Evolutionary conservation across 2,329 filamentous ascomycete genomes (phyloP).

Genomic region (Hypomyces rosellus): DNA sequence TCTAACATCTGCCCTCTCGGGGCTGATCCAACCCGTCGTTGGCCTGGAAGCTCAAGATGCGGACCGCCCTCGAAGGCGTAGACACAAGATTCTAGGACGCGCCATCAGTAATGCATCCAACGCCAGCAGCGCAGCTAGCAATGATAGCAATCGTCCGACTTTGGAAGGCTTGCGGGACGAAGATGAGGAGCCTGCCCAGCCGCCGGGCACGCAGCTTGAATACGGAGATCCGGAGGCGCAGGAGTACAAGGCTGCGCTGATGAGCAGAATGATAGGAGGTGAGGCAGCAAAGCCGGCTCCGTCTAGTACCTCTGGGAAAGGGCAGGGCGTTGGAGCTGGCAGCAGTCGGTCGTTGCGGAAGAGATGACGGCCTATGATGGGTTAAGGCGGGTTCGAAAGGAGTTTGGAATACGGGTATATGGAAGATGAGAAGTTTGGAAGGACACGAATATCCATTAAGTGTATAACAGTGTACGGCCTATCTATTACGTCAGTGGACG

Average conservation of each 20-base stretch:
- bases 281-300: conserved; percentile 11
- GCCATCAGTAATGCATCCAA: conserved; percentile 53
- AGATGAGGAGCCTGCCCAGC: conserved; percentile 24
- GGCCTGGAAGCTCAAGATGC: neutral
- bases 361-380: conserved; percentile 8
- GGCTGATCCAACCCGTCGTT: conserved; percentile 31
- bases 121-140: conserved; percentile 39
- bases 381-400: too few species aligned
- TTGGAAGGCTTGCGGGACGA: conserved; percentile 10
- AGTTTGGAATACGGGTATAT: too few species aligned
- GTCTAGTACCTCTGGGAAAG: conserved; percentile 1
- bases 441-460: too few species aligned
- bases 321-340: neutral
- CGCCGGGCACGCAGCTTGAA: conserved; percentile 46
- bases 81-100: conserved; percentile 50
- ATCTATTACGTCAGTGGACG: too few species aligned
- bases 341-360: conserved; percentile 19
- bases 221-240: conserved; percentile 47
- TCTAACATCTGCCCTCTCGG: conserved; percentile 37
- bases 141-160: conserved; percentile 2
- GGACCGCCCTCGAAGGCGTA: conserved; percentile 32
- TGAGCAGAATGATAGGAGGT: conserved; percentile 37
- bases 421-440: too few species aligned
- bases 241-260: conserved; percentile 36
- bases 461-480: too few species aligned